Evolutionary conservation across 352 stramenopile genomes (phyloP).

Genomic region (Phytopythium chamaehyphon): DNA sequence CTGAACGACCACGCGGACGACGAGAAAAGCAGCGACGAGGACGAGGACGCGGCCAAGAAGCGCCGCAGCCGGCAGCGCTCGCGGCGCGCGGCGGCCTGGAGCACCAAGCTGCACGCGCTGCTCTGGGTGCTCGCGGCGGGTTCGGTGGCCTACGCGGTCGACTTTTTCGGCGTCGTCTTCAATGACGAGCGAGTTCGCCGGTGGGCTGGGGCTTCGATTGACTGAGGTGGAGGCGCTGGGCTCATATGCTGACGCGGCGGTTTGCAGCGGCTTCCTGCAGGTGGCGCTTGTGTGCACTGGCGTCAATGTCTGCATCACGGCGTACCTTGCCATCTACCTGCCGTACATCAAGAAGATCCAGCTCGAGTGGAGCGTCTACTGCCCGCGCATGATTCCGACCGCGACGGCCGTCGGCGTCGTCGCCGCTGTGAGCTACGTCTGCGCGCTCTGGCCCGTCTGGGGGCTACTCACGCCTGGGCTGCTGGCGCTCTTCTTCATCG

Average conservation of each 20-base stretch:
- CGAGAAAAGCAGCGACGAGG: conserved; percentile 22
- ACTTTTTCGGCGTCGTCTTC: conserved; percentile 72
- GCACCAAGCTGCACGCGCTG: conserved; percentile 68
- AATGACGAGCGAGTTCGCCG: conserved; percentile 47
- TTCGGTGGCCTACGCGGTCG: conserved; percentile 51
- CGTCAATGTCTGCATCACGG: conserved; percentile 83
- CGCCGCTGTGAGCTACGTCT: conserved; percentile 69
- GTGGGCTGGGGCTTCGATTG: conserved; percentile 14
- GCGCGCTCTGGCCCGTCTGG: conserved; percentile 90
- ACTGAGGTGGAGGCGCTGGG: background rate
- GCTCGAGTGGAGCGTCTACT: conserved; percentile 91
- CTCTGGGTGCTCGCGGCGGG: conserved; percentile 63
- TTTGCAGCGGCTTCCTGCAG: conserved; percentile 74
- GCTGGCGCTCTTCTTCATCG: conserved; percentile 87
- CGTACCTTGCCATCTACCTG: conserved; percentile 85
- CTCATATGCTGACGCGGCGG: background rate
- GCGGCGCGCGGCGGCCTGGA: conserved; percentile 49
- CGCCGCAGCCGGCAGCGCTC: conserved; percentile 23
- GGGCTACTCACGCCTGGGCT: conserved; percentile 89
- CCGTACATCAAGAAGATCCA: conserved; percentile 79
- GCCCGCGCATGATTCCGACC: conserved; percentile 87
- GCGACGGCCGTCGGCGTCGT: conserved; percentile 75
- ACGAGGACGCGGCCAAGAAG: conserved; percentile 28
- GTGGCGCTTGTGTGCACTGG: conserved; percentile 71
- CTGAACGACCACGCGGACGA: conserved; percentile 19